Conservation (phyloP, 2,329 filamentous ascomycete species). For the Microdochium trichocladiopsis region DNA sequence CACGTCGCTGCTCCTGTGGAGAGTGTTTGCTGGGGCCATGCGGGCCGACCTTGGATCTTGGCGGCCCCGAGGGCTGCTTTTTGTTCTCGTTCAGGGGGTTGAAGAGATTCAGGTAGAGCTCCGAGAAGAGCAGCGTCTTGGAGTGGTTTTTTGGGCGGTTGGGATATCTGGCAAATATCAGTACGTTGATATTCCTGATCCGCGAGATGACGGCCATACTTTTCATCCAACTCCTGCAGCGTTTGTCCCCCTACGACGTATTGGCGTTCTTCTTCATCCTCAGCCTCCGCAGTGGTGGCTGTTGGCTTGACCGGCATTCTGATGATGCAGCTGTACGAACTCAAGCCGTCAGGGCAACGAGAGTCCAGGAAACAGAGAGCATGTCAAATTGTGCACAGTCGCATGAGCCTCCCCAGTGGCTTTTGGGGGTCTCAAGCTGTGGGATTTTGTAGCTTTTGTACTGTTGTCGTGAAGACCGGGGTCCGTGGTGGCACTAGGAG, state of each 20-base stretch:
- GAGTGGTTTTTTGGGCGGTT: conserved; percentile 75
- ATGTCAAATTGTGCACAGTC: too few species aligned
- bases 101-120: conserved; percentile 72
- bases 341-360: too few species aligned
- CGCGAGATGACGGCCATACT: conserved; percentile 18
- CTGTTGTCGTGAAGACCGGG: too few species aligned
- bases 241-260: conserved; percentile 33
- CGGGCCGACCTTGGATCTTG: neutral
- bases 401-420: too few species aligned
- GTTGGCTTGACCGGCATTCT: conserved; percentile 13
- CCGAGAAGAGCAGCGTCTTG: conserved; percentile 74
- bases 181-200: conserved; percentile 3
- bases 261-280: conserved; percentile 44
- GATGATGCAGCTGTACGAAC: neutral
- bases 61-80: conserved; percentile 51
- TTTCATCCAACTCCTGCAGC: conserved; percentile 35
- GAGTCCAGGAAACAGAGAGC: too few species aligned
- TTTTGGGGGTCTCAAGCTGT: too few species aligned
- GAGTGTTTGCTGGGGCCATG: conserved; percentile 48
- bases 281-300: conserved; percentile 30
- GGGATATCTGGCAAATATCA: conserved; percentile 59
- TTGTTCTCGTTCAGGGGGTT: conserved; percentile 73
- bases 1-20: conserved; percentile 70
- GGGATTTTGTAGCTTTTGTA: too few species aligned
- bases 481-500: too few species aligned